Base-by-base conservation (phyloP, 139 green algal genomes). In the Ettlia oleoabundans region DNA sequence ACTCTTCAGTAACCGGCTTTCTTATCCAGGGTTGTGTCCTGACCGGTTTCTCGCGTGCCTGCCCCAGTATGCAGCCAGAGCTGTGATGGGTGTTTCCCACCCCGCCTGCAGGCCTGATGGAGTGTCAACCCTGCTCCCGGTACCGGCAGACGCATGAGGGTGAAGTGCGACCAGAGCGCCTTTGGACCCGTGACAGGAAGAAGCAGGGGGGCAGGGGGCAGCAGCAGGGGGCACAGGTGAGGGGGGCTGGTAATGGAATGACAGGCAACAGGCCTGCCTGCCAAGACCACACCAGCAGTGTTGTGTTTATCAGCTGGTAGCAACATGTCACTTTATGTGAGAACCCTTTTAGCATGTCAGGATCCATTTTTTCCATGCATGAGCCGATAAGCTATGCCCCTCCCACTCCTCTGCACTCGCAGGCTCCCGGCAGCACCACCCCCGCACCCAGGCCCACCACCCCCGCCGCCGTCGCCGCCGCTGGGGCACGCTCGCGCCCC, bases 61-160 rank as follows among this genome's bases (percentile, higher is more conserved):
- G 47, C 47, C 15, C 47, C 15, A 58, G 47, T 33, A 71, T 41
- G 7, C 30, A 71, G 30, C 32, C 64, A 3, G 32, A 32, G 37
- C 1, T 19, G 67, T 13, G 40, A 4, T 40, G 4, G 6, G 18
- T 6, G 43, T 32, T 33, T 3, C 69, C 2, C 26, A 3, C 1
- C 38, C 26, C 5, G 53, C 32, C 32, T 24, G 35, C 43, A 75
- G 80, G 68, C 26, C 33, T 73, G 69, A 22, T 64, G 35, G 80
- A 85, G 33, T 85, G 80, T 32, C 9, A 19, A 0, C 6, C 30
- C 21, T 85, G 80, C 75, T 10, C 24, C 28, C 24, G 71, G 15
- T 85, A 81, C 51, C 68, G 80, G 4, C 3, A 53, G 21, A 32
- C 22, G 37, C 66, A 80, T 28, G 28, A 84, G 7, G 68, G 80